Evolutionary conservation across 2,329 filamentous ascomycete genomes (phyloP).

Genomic region (Aureobasidium sp.): DNA sequence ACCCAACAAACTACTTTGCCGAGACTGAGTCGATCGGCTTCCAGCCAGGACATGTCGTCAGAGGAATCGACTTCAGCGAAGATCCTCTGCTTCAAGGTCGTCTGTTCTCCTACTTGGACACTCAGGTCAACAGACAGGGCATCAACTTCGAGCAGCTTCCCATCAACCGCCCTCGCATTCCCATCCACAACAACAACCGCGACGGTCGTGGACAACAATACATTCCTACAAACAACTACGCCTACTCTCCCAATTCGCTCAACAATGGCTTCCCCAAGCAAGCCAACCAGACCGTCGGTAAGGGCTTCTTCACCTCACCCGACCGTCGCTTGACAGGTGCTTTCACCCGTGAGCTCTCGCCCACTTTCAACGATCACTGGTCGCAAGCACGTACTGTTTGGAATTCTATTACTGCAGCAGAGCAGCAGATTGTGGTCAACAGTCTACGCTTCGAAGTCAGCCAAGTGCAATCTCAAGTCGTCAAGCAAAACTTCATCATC

Average conservation of each 20-base stretch:
- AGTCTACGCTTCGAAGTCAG: slow-evolving; percentile 65
- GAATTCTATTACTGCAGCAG: slow-evolving; percentile 60
- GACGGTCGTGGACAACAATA: slow-evolving; percentile 30
- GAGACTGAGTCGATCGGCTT: slow-evolving; percentile 58
- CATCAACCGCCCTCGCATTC: slow-evolving; percentile 17
- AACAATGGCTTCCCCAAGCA: slow-evolving; percentile 56
- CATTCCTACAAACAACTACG: slow-evolving; percentile 61
- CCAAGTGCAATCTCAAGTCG: slow-evolving; percentile 67
- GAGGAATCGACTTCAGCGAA: slow-evolving; percentile 8
- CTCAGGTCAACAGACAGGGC: slow-evolving; percentile 36
- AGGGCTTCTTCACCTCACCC: slow-evolving; percentile 25
- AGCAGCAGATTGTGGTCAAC: slow-evolving; percentile 53
- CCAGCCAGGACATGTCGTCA: slow-evolving; percentile 53
- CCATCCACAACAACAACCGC: slow-evolving; percentile 29
- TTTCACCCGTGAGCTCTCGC: slow-evolving; percentile 37
- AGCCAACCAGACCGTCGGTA: slow-evolving; percentile 59
- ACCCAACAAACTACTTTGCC: slow-evolving; percentile 57
- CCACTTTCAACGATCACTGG: slow-evolving; percentile 67
- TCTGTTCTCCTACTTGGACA: slow-evolving; percentile 57
- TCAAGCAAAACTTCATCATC: slow-evolving; percentile 60
- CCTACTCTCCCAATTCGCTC: slow-evolving; percentile 69
- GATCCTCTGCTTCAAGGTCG: slow-evolving; percentile 51
- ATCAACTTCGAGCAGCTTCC: slow-evolving; percentile 43
- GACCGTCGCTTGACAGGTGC: not conserved
- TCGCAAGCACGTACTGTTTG: slow-evolving; percentile 71